Evolutionary conservation across 139 green algal species (phyloP).

Genomic region (Haematococcus lacustris): DNA sequence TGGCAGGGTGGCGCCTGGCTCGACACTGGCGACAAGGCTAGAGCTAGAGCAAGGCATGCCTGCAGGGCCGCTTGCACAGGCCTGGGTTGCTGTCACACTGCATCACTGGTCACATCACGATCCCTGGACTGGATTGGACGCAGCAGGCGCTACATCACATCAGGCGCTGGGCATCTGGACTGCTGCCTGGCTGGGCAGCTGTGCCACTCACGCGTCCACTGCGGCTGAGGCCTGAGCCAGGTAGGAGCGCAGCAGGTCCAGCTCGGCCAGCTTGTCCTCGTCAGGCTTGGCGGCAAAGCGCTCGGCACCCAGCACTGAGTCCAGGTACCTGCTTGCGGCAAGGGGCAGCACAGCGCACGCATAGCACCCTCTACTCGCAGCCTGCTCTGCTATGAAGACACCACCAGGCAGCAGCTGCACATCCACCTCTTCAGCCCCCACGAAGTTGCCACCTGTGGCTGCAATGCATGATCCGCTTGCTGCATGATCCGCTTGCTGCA

Average conservation of each 20-base stretch:
- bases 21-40: not conserved
- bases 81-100: not conserved
- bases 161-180: not conserved
- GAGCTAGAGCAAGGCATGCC: not conserved
- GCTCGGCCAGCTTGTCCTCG: conserved; percentile 69
- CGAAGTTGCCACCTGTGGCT: too few species aligned
- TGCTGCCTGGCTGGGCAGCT: not conserved
- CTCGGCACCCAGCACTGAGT: conserved; percentile 32
- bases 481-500: too few species aligned
- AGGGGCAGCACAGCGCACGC: too few species aligned
- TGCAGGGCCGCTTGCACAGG: not conserved
- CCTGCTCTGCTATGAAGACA: too few species aligned
- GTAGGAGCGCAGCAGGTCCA: conserved; percentile 76
- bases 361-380: too few species aligned
- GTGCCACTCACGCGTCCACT: conserved; percentile 55
- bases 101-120: not conserved
- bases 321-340: conserved; percentile 30
- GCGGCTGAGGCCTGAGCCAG: conserved; percentile 52
- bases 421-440: too few species aligned
- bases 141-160: not conserved
- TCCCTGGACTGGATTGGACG: not conserved
- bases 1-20: not conserved
- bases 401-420: too few species aligned
- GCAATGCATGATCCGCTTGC: too few species aligned
- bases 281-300: conserved; percentile 35